Percentiles rank a stretch among this genome's conserved stretches.
These are phyloP conservation scores for Solanum neorickii DNA, from an alignment of 257 asterid species.

Conservation along the genomic window DNA sequence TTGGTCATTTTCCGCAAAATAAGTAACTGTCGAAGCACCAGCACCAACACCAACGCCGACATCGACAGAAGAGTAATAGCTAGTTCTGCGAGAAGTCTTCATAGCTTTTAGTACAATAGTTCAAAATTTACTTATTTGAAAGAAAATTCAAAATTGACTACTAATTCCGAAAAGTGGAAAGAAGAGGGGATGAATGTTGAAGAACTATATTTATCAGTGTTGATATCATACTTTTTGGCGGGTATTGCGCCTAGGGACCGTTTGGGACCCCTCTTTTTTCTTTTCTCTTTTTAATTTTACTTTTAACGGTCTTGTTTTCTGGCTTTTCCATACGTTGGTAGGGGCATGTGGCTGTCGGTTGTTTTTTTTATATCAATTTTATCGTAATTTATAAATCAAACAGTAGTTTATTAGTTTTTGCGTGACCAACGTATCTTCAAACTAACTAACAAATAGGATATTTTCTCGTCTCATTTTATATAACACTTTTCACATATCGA, in stretches of 20 bases:
- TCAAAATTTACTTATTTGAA: not conserved
- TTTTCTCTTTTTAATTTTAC: not conserved
- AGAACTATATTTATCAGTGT: not conserved
- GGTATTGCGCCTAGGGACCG: not conserved
- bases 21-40: constrained; percentile 18
- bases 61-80: not conserved
- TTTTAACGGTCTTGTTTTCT: not conserved
- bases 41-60: not conserved
- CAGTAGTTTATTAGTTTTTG: rapidly evolving
- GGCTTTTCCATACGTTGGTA: not conserved
- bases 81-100: constrained; percentile 24
- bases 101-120: not conserved
- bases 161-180: not conserved
- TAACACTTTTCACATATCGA: rapidly evolving
- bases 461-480: no score
- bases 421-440: not conserved
- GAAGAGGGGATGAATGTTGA: not conserved
- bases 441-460: rapidly evolving
- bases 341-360: not conserved
- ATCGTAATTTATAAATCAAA: not conserved
- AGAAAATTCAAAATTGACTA: not conserved
- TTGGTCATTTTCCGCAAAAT: constrained; percentile 23
- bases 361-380: not conserved
- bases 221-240: not conserved
- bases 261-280: not conserved